Percentiles rank a stretch among this genome's conserved stretches.
phyloP scores from a whole-genome alignment of 2,329 filamentous ascomycete genomes.

The Aspergillus jensenii region DNA sequence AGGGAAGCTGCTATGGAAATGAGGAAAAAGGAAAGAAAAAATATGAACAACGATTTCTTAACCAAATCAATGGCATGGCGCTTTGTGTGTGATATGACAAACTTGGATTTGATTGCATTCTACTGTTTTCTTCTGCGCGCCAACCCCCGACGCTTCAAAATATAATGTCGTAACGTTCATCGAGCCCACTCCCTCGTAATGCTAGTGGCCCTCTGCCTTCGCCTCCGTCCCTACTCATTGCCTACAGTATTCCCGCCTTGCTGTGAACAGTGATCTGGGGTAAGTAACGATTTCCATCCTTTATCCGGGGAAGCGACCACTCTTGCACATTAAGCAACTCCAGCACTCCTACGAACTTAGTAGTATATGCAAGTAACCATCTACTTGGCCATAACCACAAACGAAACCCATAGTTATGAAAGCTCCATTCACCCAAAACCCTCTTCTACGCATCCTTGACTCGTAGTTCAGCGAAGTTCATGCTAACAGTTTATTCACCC shows the following conservation, averaged over 20 bases:
- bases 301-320: neutral
- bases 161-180: slow-evolving; percentile 13
- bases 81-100: slow-evolving; percentile 27
- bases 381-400: neutral
- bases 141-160: slow-evolving; percentile 5
- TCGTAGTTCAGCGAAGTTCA: neutral
- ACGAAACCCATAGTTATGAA: neutral
- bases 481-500: neutral
- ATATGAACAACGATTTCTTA: slow-evolving; percentile 21
- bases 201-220: no score
- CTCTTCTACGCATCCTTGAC: neutral
- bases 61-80: slow-evolving; percentile 29
- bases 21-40: slow-evolving; percentile 18
- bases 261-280: neutral
- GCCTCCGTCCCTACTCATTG: neutral
- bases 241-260: neutral
- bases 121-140: slow-evolving; percentile 5
- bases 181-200: neutral
- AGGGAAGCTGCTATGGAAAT: slow-evolving; percentile 10
- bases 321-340: neutral
- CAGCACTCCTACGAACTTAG: no score
- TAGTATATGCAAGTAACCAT: neutral
- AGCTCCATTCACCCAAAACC: neutral
- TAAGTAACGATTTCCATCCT: neutral
- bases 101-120: slow-evolving; percentile 18